A percentile compares a stretch with the other conserved stretches of the same genome.
phyloP scores from a whole-genome alignment of 768 basidiomycete species.

The Rhodotorula toruloides region DNA sequence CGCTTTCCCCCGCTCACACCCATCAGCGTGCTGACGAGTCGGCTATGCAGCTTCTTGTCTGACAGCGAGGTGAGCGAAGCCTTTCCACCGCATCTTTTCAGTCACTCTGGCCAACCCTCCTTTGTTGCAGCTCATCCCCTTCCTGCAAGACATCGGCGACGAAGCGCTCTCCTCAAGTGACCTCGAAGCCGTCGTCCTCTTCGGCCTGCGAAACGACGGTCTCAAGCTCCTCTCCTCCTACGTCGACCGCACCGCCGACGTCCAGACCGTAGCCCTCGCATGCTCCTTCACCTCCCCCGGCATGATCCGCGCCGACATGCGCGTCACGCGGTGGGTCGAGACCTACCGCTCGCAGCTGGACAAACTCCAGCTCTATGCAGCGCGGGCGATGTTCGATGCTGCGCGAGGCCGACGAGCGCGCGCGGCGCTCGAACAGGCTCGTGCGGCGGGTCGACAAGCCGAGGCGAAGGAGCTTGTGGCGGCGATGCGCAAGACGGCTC shows the following conservation, averaged over 20 bases:
- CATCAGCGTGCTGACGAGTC: neutral
- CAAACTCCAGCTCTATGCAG: conserved; percentile 20
- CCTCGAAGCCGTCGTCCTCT: conserved; percentile 37
- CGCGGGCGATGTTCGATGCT: conserved; percentile 29
- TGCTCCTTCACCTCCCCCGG: conserved; percentile 34
- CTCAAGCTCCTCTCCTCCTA: conserved; percentile 28
- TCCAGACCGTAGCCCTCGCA: conserved; percentile 36
- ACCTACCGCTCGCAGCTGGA: conserved; percentile 35
- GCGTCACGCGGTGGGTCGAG: conserved; percentile 35
- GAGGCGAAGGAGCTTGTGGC: conserved; percentile 32
- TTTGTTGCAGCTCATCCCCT: conserved; percentile 30
- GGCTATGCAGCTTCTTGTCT: conserved; percentile 18
- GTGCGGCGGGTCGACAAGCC: conserved; percentile 16
- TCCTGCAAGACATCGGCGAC: conserved; percentile 27
- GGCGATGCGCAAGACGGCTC: conserved; percentile 20
- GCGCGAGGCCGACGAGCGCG: conserved; percentile 21
- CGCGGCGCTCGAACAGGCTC: conserved; percentile 29
- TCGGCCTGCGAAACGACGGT: conserved; percentile 37
- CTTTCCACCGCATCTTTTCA: no score
- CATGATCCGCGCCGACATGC: conserved; percentile 26
- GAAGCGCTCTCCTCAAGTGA: conserved; percentile 29
- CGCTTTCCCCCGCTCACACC: neutral
- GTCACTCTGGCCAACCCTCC: neutral
- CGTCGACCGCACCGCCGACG: conserved; percentile 34
- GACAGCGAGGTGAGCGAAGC: conserved; percentile 21